Base-by-base conservation (phyloP, 176 grass and related monocot genomes). In the Cymbopogon citratus region DNA sequence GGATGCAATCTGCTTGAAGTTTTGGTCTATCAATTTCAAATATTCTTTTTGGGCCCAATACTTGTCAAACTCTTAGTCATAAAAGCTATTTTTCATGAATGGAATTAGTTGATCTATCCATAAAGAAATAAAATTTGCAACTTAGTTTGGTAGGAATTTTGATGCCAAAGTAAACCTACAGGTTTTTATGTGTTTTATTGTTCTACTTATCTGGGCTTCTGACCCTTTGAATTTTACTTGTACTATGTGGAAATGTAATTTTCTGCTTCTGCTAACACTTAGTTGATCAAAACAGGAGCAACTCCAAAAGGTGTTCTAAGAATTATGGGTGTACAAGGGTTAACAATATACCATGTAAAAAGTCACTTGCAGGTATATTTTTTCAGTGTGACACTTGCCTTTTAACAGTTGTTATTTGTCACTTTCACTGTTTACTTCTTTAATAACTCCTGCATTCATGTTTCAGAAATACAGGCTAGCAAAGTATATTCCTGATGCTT, bases 271-370 rank as follows among this genome's bases (percentile, higher is more conserved):
- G 38, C 73, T 69, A 83, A 83, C 74, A 40, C 13, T 71, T 76
- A 80, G 85, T 48, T 69, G 26, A 36, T 85, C 59, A 65, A 62
- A 45, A 85, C 71, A 99, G 96, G 91, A 74, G 96, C 96, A 29
- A 99, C 96, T 70, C 96, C 96, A 34, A 99, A 99, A 92, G 96
- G 96, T 70, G 92, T 99, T 82, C 57, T 99, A 33, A 93, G 87
- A 78, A 77, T 93, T 54, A 99, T 99, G 96, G 92, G 92, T 77
- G 93, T 91, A 38, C 69, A 60, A 67, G 89, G 91, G 70, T 65
- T 99, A 76, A 99, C 96, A 64, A 99, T 99, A 88, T 99, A 95
- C 60, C 96, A 99, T 81, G 91, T 99, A 34, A 99, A 99, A 94
- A 99, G 96, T 85, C 96, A 99, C 68, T 87, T 99, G 75, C 96